Evolutionary conservation across 129 eudicot genomes (phyloP).

Genomic region (Pittosporum tobira): DNA sequence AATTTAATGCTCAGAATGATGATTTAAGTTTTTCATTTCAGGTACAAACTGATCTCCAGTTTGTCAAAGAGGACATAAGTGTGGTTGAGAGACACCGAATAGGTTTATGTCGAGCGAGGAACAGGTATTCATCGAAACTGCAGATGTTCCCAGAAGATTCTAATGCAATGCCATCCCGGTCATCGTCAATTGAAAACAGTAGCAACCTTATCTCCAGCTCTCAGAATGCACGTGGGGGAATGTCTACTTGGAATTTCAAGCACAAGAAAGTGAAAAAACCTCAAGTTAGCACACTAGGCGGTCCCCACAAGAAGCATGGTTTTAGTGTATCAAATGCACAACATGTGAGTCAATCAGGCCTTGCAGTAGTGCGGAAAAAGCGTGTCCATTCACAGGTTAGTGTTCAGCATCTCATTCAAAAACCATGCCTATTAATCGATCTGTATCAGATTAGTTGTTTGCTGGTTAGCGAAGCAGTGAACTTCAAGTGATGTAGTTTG

Average conservation of each 20-base stretch:
- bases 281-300: conserved; percentile 35
- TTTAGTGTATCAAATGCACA: conserved; percentile 51
- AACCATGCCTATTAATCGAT: background rate
- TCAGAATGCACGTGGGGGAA: conserved; percentile 34
- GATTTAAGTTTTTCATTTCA: conserved; percentile 13
- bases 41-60: conserved; percentile 63
- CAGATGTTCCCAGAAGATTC: conserved; percentile 39
- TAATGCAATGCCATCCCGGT: conserved; percentile 29
- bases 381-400: conserved; percentile 71
- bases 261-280: conserved; percentile 38
- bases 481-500: too few species aligned
- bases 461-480: too few species aligned
- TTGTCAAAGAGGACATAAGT: conserved; percentile 55
- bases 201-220: conserved; percentile 36
- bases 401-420: background rate
- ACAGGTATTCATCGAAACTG: conserved; percentile 44
- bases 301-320: conserved; percentile 47
- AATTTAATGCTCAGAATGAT: conserved; percentile 1
- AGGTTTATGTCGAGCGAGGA: conserved; percentile 49
- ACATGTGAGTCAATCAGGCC: conserved; percentile 51
- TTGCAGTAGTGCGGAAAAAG: conserved; percentile 59
- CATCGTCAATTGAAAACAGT: conserved; percentile 39
- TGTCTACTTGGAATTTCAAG: conserved; percentile 28
- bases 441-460: background rate
- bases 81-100: conserved; percentile 59